Evolutionary conservation across 2,329 filamentous ascomycete genomes (phyloP).

Genomic region (Claviceps quebecensis): DNA sequence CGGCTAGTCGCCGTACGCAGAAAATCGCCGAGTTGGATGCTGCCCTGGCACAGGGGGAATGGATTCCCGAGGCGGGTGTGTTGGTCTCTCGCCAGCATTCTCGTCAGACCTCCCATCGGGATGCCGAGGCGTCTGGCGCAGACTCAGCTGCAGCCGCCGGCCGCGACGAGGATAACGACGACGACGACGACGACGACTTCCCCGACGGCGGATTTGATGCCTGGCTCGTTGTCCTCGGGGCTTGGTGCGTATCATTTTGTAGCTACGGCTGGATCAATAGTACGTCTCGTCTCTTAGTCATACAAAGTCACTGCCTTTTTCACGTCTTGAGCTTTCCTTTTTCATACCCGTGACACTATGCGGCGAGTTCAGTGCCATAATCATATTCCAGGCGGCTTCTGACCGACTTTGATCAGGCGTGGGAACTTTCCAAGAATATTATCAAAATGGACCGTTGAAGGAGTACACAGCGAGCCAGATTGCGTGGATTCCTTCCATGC

Average conservation of each 20-base stretch:
- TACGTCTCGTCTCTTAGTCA: background rate
- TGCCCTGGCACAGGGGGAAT: slow-evolving; percentile 4
- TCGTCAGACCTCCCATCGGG: slow-evolving; percentile 2
- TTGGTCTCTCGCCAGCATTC: slow-evolving; percentile 4
- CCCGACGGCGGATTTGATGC: slow-evolving; percentile 16
- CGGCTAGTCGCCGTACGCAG: slow-evolving; percentile 2
- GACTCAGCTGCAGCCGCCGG: background rate
- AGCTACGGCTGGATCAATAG: slow-evolving; percentile 19
- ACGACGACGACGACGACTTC: slow-evolving; percentile 2
- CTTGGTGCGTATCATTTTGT: slow-evolving; percentile 22
- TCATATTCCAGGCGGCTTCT: background rate
- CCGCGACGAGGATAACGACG: background rate
- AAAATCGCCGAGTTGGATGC: slow-evolving; percentile 5
- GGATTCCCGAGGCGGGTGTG: slow-evolving; percentile 2
- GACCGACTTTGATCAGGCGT: slow-evolving; percentile 14
- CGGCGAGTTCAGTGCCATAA: no score
- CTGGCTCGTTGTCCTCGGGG: slow-evolving; percentile 22
- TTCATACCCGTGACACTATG: no score
- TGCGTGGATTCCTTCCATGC: slow-evolving; percentile 48
- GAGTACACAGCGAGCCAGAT: slow-evolving; percentile 38
- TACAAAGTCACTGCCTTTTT: background rate
- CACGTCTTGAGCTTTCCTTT: background rate
- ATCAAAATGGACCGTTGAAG: slow-evolving; percentile 32
- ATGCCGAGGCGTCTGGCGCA: background rate
- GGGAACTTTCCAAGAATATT: slow-evolving; percentile 46